These are phyloP conservation scores for Microbotryum intermedium DNA, from an alignment of 1,284 basidiomycete genomes.

Conservation along the genomic window DNA sequence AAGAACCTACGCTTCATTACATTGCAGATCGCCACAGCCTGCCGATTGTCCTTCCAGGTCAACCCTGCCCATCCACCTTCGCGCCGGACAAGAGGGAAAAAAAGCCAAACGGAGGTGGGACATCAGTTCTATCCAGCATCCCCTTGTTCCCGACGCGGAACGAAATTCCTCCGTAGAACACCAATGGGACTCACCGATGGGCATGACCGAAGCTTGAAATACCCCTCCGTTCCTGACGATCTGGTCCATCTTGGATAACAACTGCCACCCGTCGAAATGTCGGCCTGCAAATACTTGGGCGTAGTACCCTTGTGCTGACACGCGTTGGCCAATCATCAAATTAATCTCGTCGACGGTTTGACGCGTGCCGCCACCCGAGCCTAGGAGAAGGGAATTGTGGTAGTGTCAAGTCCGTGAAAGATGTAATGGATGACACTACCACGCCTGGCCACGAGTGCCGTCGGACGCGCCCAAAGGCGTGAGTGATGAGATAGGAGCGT, in stretches of 20 bases:
- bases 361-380: conserved; percentile 32
- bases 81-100: no score
- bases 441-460: no score
- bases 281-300: conserved; percentile 37
- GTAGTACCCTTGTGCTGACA: conserved; percentile 35
- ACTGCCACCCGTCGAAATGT: conserved; percentile 37
- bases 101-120: conserved; percentile 17
- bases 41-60: conserved; percentile 25
- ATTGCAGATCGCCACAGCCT: conserved; percentile 35
- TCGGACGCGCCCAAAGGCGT: no score
- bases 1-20: conserved; percentile 35
- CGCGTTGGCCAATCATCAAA: conserved; percentile 24
- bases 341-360: conserved; percentile 35
- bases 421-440: no score
- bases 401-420: no score
- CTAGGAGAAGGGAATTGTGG: conserved; percentile 5
- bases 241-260: conserved; percentile 35
- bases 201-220: conserved; percentile 16
- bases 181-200: conserved; percentile 17
- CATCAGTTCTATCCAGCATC: conserved; percentile 13
- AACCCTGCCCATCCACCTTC: no score
- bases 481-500: no score
- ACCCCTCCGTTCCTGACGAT: conserved; percentile 34
- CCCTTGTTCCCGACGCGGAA: no score
- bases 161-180: no score